Percentiles rank a stretch among this genome's conserved stretches.
Conservation (phyloP, 2,329 filamentous ascomycete genomes). For the Aspergillus sp. region DNA sequence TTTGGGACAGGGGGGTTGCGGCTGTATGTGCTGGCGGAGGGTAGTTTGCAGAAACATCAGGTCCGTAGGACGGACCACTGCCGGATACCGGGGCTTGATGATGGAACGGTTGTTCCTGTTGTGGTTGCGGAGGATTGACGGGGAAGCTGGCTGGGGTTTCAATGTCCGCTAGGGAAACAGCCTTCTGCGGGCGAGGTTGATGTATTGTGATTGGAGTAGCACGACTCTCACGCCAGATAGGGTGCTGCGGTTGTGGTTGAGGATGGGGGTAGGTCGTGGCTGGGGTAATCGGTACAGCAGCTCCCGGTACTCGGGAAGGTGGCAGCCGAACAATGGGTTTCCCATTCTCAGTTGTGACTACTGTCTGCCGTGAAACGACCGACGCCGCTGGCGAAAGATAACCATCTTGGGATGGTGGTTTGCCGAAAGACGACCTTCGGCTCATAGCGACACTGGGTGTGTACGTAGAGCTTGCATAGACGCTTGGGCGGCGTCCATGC, state of each 20-base stretch:
- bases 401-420: constrained; percentile 67
- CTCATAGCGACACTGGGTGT: constrained; percentile 86
- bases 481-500: constrained; percentile 64
- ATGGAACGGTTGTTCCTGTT: constrained; percentile 84
- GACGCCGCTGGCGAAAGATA: constrained; percentile 81
- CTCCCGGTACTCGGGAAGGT: constrained; percentile 43
- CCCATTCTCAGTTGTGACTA: constrained; percentile 57
- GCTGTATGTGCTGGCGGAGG: constrained; percentile 58
- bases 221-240: constrained; percentile 60
- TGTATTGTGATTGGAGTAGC: constrained; percentile 73
- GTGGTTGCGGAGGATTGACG: constrained; percentile 60
- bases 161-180: constrained; percentile 88
- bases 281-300: constrained; percentile 19
- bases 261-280: constrained; percentile 23
- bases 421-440: constrained; percentile 75
- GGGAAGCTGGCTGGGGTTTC: constrained; percentile 72
- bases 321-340: constrained; percentile 83
- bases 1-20: constrained; percentile 83
- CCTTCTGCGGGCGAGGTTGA: constrained; percentile 91
- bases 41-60: constrained; percentile 58
- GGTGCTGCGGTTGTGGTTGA: constrained; percentile 55
- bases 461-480: constrained; percentile 78
- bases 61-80: constrained; percentile 55
- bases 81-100: constrained; percentile 86
- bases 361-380: constrained; percentile 66